These are phyloP conservation scores for Solanum virginianum DNA, from an alignment of 257 asterid genomes.

Conservation along the genomic window DNA sequence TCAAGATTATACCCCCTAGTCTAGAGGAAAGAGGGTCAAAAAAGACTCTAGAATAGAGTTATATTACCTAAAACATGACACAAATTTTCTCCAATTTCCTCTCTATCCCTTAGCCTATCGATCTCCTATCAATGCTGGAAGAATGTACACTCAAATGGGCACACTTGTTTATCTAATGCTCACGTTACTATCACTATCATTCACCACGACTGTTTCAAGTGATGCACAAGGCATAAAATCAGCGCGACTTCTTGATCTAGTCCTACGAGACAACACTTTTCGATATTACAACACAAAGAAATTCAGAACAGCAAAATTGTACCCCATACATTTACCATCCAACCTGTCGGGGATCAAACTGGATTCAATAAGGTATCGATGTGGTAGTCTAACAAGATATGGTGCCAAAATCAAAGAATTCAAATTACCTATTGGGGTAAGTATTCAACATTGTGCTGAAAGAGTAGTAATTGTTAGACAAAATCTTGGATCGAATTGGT, in stretches of 20 bases:
- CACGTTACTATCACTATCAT: slow-evolving; percentile 17
- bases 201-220: slow-evolving; percentile 3
- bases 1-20: neutral
- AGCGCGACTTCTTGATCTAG: slow-evolving; percentile 47
- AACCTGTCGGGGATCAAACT: slow-evolving; percentile 58
- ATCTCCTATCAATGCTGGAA: slow-evolving; percentile 1
- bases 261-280: slow-evolving; percentile 64
- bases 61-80: neutral
- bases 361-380: slow-evolving; percentile 40
- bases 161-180: slow-evolving; percentile 17
- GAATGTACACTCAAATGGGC: slow-evolving; percentile 26
- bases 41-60: neutral
- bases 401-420: slow-evolving; percentile 61
- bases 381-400: slow-evolving; percentile 73
- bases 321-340: slow-evolving; percentile 36
- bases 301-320: slow-evolving; percentile 50
- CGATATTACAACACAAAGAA: slow-evolving; percentile 20
- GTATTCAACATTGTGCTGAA: slow-evolving; percentile 36
- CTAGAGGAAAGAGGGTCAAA: neutral
- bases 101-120: neutral
- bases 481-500: slow-evolving; percentile 58
- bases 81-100: neutral
- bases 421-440: slow-evolving; percentile 24
- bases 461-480: slow-evolving; percentile 52
- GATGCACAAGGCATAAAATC: slow-evolving; percentile 49